phyloP scores from a whole-genome alignment of 352 stramenopile genomes.

The Plasmopara halstedii region DNA sequence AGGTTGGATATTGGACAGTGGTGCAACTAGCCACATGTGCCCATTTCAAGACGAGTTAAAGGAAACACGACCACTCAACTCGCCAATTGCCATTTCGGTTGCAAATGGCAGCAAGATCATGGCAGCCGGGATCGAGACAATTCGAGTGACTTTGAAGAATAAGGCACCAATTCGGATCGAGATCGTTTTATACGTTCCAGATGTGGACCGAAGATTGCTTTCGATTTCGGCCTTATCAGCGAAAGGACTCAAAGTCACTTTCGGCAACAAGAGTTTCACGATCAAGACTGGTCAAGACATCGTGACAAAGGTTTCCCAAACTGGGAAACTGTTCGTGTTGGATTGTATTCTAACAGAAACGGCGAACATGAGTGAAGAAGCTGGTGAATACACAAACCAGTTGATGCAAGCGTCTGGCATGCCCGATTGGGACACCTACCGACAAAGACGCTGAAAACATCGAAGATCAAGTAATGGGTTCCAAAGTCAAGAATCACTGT shows the following conservation, averaged over 20 bases:
- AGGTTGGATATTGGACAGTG: background rate
- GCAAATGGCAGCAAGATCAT: background rate
- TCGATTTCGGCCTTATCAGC: background rate
- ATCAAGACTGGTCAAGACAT: background rate
- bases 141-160: background rate
- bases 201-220: background rate
- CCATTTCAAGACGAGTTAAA: background rate
- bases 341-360: background rate
- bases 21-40: background rate
- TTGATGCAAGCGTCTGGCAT: background rate
- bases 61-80: background rate
- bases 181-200: background rate
- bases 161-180: background rate
- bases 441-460: background rate
- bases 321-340: background rate
- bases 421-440: background rate
- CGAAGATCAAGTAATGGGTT: background rate
- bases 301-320: background rate
- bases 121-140: background rate
- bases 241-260: background rate
- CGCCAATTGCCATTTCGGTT: background rate
- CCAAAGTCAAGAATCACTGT: background rate
- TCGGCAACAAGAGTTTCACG: background rate
- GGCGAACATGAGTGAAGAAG: background rate
- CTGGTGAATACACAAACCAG: background rate